A percentile compares a stretch with the other conserved stretches of the same genome.
These are phyloP conservation scores for Wickerhamiella nectarea DNA, from an alignment of 805 yeast species.

Conservation along the genomic window DNA sequence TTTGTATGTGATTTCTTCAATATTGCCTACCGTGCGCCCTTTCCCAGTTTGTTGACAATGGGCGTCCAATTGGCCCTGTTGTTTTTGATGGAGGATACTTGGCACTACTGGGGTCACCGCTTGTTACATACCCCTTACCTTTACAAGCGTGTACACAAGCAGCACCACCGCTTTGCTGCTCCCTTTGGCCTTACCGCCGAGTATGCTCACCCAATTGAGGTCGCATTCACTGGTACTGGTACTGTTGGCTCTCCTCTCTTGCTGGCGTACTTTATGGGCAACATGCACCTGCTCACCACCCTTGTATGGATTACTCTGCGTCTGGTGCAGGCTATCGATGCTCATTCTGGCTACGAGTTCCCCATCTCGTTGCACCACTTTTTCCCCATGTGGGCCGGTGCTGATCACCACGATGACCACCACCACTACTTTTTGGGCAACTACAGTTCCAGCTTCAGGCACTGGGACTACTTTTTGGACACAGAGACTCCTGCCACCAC, in stretches of 20 bases:
- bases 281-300: conserved; percentile 80
- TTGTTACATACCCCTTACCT: conserved; percentile 69
- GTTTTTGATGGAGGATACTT: conserved; percentile 78
- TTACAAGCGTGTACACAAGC: conserved; percentile 89
- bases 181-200: conserved; percentile 97
- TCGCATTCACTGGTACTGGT: conserved; percentile 80
- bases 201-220: conserved; percentile 94
- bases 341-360: conserved; percentile 97
- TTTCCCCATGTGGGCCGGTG: conserved; percentile 96
- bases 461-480: conserved; percentile 81
- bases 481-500: conserved; percentile 49
- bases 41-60: conserved; percentile 55
- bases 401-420: conserved; percentile 95
- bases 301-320: conserved; percentile 78
- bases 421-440: conserved; percentile 93
- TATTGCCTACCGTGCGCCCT: conserved; percentile 67
- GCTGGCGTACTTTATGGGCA: conserved; percentile 60
- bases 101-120: conserved; percentile 97
- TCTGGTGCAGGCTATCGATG: conserved; percentile 90
- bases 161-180: conserved; percentile 95
- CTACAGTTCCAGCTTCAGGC: conserved; percentile 87
- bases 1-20: conserved; percentile 77
- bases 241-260: conserved; percentile 90
- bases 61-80: conserved; percentile 56
- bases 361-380: conserved; percentile 91